Evolutionary conservation across 1,139 yeast species (phyloP), one percentile per base, ranked within the genome.

Genomic region (Trichomonascaceae sp.): DNA sequence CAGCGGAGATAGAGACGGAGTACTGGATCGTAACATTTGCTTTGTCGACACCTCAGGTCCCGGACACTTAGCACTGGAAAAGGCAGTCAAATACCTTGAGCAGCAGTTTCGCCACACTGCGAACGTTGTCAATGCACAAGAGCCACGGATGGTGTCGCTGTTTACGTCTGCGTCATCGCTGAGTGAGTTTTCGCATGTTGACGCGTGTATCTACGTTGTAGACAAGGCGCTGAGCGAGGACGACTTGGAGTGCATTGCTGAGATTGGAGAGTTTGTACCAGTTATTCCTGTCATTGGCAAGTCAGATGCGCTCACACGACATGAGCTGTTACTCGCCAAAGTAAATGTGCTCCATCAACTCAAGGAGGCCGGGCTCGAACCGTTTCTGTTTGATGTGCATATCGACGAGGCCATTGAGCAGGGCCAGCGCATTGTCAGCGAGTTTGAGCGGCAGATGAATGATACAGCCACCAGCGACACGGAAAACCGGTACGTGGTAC

Each of bases 141-240:
- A 43, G 28, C 52, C 52, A n/a, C 44, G 43, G 14, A 48, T 46
- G 16, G 25, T 43, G 13, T 40, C 44, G 16, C 33, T 53, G 16
- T 40, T 54, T 29, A 40, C 50, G 3, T 44, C 54, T 13, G 44
- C 56, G 0, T 33, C 47, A 4, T 44, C 53, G 2, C 36, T 52
- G 17, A 34, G 45, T 3, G 56, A 46, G 22, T 44, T 50, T 27
- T 41, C 51, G 4, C 52, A 50, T 27, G 55, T 47, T 9, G 59
- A 55, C 32, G 58, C 46, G 4, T 52, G 56, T 32, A 38, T 55
- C 11, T 55, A 52, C 29, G 33, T 52, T 26, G 38, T 54, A 4
- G 32, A 39, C 13, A 41, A 38, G 28, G 34, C 39, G 4, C 33
- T 51, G 13, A 44, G 37, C 29, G 41, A 42, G 8, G 38, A 38